Evolutionary conservation across 805 yeast genomes (phyloP).

Genomic region (Jamesozyma lodderae): DNA sequence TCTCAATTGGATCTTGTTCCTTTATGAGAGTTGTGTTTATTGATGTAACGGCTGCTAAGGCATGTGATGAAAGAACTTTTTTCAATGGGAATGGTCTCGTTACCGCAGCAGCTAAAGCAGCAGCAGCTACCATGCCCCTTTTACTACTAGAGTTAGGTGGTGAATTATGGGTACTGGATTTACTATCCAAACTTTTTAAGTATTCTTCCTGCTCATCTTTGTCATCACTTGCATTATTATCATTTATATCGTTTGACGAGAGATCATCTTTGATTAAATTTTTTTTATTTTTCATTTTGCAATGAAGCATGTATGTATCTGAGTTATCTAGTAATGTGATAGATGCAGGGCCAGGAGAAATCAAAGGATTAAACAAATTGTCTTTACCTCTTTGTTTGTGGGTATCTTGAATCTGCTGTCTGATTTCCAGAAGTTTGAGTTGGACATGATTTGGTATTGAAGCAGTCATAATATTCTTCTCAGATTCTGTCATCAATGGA

Average conservation of each 20-base stretch:
- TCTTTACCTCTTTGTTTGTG: slow-evolving; percentile 5
- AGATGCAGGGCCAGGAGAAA: slow-evolving; percentile 42
- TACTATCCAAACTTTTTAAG: too few species aligned
- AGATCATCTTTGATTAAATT: too few species aligned
- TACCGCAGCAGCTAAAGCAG: slow-evolving; percentile 77
- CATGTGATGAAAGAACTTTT: too few species aligned
- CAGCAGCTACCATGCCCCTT: slow-evolving; percentile 52
- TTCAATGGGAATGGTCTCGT: slow-evolving; percentile 56
- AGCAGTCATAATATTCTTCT: slow-evolving; percentile 3
- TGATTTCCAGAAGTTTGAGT: slow-evolving; percentile 6
- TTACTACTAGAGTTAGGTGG: too few species aligned
- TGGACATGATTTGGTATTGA: slow-evolving; percentile 1
- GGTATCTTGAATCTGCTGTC: slow-evolving; percentile 10
- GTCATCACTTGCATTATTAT: neutral
- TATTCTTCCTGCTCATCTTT: slow-evolving; percentile 1
- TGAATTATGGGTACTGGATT: too few species aligned
- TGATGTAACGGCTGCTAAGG: neutral
- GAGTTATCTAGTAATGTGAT: slow-evolving; percentile 28
- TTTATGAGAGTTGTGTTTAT: neutral
- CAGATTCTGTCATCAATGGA: neutral
- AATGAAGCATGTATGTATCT: too few species aligned
- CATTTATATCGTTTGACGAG: too few species aligned
- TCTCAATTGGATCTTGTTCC: neutral
- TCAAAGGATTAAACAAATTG: slow-evolving; percentile 17
- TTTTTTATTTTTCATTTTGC: too few species aligned